Evolutionary conservation across 345 rosid species (phyloP), one percentile per base, ranked within the genome.

Genomic region (Sisymbrium irio): DNA sequence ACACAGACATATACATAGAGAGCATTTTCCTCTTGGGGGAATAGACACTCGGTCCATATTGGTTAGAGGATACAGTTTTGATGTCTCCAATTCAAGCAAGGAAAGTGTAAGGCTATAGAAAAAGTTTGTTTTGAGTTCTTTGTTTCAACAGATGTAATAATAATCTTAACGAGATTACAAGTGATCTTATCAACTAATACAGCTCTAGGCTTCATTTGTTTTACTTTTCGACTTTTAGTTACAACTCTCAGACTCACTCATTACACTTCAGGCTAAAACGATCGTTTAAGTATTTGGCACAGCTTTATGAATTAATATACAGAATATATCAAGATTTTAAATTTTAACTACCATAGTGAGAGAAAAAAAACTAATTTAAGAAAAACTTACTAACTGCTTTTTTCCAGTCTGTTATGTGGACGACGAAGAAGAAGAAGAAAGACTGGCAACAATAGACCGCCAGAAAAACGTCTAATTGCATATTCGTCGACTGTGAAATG

Each of bases 111-210:
- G 27, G 6, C 30, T 7, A 65, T 7, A 42, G 71, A 33, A n/a
- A n/a, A 15, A 42, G 37, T 1, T 14, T 56, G 42, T n/a, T 27
- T 50, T 56, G 33, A n/a, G 5, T 58, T n/a, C 67, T 65, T 36
- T 20, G 39, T 64, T 56, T 65, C 50, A 27, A 3, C 46, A 74
- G 42, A 46, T 65, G 72, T 57, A 46, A 72, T 51, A 41, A 73
- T 46, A 33, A 18, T 32, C 69, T 30, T 32, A 54, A 42, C 18
- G 17, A 1, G 19, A 46, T 18, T 56, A 53, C 4, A 67, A 33
- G 19, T 58, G 3, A 58, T 61, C 11, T 39, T 36, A 15, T 47
- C 30, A 36, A 60, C 27, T 45, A 46, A 28, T 42, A 69, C 60
- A 60, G 67, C 51, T 60, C 60, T 61, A 17, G 70, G 13, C 17